Base-by-base conservation (phyloP, 805 yeast species). In the Maudiozyma bulderi region DNA sequence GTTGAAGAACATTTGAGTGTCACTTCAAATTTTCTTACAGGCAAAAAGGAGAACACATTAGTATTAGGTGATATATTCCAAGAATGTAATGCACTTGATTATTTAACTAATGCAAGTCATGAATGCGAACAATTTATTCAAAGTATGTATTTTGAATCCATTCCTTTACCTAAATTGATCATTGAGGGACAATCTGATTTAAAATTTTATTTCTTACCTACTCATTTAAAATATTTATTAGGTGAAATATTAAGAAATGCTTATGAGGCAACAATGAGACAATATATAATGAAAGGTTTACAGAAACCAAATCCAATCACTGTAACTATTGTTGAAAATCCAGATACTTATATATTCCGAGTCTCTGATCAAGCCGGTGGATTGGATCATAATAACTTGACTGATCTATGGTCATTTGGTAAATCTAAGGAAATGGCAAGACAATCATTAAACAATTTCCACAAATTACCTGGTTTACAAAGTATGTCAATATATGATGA, bases 361-460 rank as follows among this genome's bases (percentile, higher is more conserved):
- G 79, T 91, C 45, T 81, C 91, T 5, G 99, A 91, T 65, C 82
- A 77, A 55, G 97, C 96, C 3, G 97, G 97, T 31, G 99, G 98
- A 1, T 70, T 91, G 45, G 74, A 80, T 34, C 71, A 85, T 35
- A 72, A 73, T 13, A 65, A 64, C 37, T 20, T 20, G 26, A 56
- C 56, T 45, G 76, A 81, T 41, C 73, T 89, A 8, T 91, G 96
- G 95, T 85, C 95, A 0, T 91, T 93, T 68, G 90, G 90, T 4
- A 85, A 84, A 62, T 73, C 75, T 28, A 81, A 86, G 3, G 74
- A 73, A 46, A 59, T 76, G 14, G 86, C 93, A 1, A 63, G 75
- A 44, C 67, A 72, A 47, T 77, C 81, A n/a, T 66, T 84, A 42
- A 67, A 76, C 10, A 82, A 82, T 58, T 84, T 84, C 68, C 89